A percentile compares a stretch with the other conserved stretches of the same genome.
phyloP scores from a whole-genome alignment of 1,139 yeast genomes.

The Wickerhamomyces sp. region DNA sequence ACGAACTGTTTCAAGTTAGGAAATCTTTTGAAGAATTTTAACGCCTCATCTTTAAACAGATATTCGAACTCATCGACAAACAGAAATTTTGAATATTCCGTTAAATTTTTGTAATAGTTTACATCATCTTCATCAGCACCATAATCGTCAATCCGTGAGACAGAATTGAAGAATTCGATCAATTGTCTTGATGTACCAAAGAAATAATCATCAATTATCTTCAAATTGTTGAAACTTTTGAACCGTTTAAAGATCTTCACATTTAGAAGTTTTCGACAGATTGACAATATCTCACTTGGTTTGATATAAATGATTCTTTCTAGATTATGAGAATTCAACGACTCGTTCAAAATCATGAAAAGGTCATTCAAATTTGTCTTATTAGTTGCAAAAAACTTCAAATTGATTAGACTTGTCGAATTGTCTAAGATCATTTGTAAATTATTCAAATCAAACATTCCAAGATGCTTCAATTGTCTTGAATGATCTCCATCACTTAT shows the following conservation, averaged over 20 bases:
- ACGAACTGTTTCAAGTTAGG: conserved; percentile 8
- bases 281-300: conserved; percentile 5
- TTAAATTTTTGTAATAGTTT: conserved; percentile 1
- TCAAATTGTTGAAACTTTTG: conserved; percentile 7
- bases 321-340: background rate
- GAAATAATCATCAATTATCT: conserved; percentile 14
- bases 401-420: background rate
- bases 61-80: conserved; percentile 14
- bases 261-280: conserved; percentile 11
- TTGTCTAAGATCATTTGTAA: background rate
- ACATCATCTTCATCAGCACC: conserved; percentile 4
- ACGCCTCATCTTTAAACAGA: conserved; percentile 10
- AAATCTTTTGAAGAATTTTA: conserved; percentile 7
- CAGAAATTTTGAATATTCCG: conserved; percentile 1
- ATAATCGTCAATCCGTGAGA: conserved; percentile 18
- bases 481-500: background rate
- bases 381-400: conserved; percentile 1
- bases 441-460: background rate
- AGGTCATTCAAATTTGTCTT: background rate
- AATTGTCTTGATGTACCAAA: conserved; percentile 12
- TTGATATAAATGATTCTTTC: conserved; percentile 1
- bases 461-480: background rate
- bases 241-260: conserved; percentile 11
- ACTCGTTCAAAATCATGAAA: background rate
- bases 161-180: conserved; percentile 14